phyloP scores from a whole-genome alignment of 345 rosid genomes.

The Moringa oleifera region DNA sequence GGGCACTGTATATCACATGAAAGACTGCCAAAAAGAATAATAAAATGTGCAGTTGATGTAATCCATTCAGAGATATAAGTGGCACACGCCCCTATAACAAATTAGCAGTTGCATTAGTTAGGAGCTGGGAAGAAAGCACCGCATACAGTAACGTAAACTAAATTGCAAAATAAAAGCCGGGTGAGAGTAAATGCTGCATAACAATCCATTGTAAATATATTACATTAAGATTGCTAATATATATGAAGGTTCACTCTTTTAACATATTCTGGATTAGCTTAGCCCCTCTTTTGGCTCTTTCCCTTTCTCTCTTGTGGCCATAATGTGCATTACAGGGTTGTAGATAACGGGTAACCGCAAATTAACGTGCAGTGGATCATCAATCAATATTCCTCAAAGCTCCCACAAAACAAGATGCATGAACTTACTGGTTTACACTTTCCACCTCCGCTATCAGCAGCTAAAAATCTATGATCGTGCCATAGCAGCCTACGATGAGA shows the following conservation, averaged over 20 bases:
- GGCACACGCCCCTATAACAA: constrained; percentile 63
- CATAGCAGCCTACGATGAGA: constrained; percentile 41
- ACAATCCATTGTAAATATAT: no score
- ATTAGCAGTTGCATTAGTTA: constrained; percentile 8
- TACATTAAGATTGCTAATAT: no score
- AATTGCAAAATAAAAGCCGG: no score
- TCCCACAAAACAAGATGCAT: not conserved
- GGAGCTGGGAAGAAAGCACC: not conserved
- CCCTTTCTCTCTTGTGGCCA: no score
- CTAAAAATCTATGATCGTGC: constrained; percentile 41
- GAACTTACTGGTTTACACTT: constrained; percentile 32
- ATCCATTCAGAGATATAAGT: constrained; percentile 65
- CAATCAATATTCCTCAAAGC: not conserved
- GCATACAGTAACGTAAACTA: no score
- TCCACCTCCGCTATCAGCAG: constrained; percentile 14
- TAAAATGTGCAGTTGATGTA: constrained; percentile 92
- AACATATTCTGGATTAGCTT: no score
- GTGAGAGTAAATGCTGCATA: no score
- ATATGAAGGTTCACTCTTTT: no score
- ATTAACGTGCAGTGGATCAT: not conserved
- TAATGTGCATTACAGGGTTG: no score
- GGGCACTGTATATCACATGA: constrained; percentile 72
- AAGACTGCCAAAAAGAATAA: constrained; percentile 93
- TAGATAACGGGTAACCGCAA: not conserved
- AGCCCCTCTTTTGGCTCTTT: no score